Evolutionary conservation across 2,329 filamentous ascomycete species (phyloP).

Genomic region (Curvularia sp.): DNA sequence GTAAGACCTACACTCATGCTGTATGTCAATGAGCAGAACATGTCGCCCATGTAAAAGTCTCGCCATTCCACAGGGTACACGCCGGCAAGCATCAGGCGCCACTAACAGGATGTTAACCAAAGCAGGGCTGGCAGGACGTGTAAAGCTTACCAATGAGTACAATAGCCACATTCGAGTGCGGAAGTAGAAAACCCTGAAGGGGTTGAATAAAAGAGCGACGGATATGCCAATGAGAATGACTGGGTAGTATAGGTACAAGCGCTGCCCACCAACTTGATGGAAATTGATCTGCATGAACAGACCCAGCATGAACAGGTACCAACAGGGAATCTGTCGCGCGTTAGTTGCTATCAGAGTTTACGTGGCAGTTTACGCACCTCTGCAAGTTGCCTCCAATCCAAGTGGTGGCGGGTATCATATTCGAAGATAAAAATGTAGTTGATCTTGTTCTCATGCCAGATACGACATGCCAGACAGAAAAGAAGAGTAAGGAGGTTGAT

Average conservation of each 20-base stretch:
- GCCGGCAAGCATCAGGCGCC: constrained; percentile 83
- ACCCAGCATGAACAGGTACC: constrained; percentile 78
- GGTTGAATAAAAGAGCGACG: constrained; percentile 74
- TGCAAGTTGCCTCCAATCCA: constrained; percentile 88
- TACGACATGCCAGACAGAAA: constrained; percentile 84
- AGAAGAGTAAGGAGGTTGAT: constrained; percentile 78
- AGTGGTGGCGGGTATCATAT: constrained; percentile 82
- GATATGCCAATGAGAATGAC: constrained; percentile 77
- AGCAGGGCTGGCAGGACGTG: not conserved
- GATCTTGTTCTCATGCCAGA: constrained; percentile 85
- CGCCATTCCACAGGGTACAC: constrained; percentile 94
- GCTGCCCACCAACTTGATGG: constrained; percentile 66
- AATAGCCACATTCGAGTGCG: constrained; percentile 83
- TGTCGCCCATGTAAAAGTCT: constrained; percentile 97
- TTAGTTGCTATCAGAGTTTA: constrained; percentile 13
- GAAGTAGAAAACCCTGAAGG: constrained; percentile 75
- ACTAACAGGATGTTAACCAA: constrained; percentile 60
- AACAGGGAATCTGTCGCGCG: constrained; percentile 71
- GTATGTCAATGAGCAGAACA: constrained; percentile 96
- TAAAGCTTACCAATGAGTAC: constrained; percentile 77
- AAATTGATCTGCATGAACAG: constrained; percentile 92
- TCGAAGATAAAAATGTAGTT: constrained; percentile 98
- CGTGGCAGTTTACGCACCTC: constrained; percentile 59
- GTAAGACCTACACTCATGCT: constrained; percentile 73
- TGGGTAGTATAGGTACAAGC: constrained; percentile 85